Evolutionary conservation across 352 stramenopile species (phyloP).

Genomic region (Globisporangium uncinulatum): DNA sequence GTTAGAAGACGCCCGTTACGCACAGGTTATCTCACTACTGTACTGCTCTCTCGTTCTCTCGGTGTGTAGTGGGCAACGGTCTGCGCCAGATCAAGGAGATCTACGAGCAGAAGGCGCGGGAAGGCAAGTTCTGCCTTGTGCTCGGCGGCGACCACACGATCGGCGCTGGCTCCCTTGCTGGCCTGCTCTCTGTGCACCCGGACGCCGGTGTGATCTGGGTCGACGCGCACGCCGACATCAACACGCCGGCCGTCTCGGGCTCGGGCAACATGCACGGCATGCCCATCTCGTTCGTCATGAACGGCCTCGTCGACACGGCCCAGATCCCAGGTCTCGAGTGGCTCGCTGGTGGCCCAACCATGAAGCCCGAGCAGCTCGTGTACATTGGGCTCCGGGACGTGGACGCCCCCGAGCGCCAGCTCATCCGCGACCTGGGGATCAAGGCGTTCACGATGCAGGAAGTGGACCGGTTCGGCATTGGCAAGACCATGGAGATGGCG

Average conservation of each 20-base stretch:
- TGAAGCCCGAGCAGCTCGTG: conserved; percentile 89
- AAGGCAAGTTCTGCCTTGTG: conserved; percentile 93
- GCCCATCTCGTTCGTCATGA: conserved; percentile 94
- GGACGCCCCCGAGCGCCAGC: conserved; percentile 85
- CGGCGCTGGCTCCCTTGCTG: conserved; percentile 89
- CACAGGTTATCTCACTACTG: background rate
- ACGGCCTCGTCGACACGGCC: conserved; percentile 82
- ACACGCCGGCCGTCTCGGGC: conserved; percentile 89
- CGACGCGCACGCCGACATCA: conserved; percentile 97
- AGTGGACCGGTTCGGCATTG: conserved; percentile 95
- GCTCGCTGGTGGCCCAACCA: conserved; percentile 69
- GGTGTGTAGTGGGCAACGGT: conserved; percentile 75
- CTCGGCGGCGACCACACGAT: conserved; percentile 97
- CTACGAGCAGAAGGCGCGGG: conserved; percentile 85
- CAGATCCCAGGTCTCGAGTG: conserved; percentile 94
- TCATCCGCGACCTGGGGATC: conserved; percentile 92
- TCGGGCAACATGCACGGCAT: conserved; percentile 98
- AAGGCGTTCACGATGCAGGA: conserved; percentile 97
- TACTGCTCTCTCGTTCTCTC: background rate
- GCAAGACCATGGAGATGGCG: conserved; percentile 94
- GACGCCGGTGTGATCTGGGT: conserved; percentile 97
- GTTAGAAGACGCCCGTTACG: background rate
- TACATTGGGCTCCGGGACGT: conserved; percentile 96
- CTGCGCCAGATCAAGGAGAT: conserved; percentile 67
- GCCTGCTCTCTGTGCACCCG: conserved; percentile 86